Conservation (phyloP, 75 land plant species). For the Selaginella tamariscina region DNA sequence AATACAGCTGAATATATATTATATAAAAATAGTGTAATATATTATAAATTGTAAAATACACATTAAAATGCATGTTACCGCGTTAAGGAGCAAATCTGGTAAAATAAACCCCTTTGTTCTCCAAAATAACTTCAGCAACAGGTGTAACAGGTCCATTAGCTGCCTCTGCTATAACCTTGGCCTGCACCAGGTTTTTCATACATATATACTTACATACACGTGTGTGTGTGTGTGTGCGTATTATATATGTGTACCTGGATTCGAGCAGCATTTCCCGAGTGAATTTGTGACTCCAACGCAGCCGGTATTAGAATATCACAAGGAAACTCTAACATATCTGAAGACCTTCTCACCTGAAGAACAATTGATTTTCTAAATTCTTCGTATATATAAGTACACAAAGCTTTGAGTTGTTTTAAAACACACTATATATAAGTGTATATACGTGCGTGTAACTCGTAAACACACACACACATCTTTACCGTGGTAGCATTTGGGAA, state of each 20-base stretch:
- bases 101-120: conserved; percentile 24
- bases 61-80: conserved; percentile 18
- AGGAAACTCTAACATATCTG: conserved; percentile 27
- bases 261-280: conserved; percentile 27
- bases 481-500: conserved; percentile 30
- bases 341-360: conserved; percentile 21
- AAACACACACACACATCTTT: not conserved
- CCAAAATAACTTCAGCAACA: conserved; percentile 25
- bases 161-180: conserved; percentile 27
- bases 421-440: no score
- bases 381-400: no score
- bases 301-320: conserved; percentile 34
- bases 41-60: no score
- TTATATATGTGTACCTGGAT: conserved; percentile 18
- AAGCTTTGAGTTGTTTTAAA: no score
- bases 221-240: not conserved
- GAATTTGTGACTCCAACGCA: conserved; percentile 28
- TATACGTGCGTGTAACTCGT: not conserved
- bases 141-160: conserved; percentile 37
- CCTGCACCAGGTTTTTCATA: conserved; percentile 15
- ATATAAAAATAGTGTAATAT: not conserved
- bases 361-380: no score
- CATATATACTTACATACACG: not conserved
- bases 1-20: not conserved
- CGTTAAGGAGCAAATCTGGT: conserved; percentile 31